phyloP scores from a whole-genome alignment of 306 rosid genomes.

The Pyrus betulifolia region DNA sequence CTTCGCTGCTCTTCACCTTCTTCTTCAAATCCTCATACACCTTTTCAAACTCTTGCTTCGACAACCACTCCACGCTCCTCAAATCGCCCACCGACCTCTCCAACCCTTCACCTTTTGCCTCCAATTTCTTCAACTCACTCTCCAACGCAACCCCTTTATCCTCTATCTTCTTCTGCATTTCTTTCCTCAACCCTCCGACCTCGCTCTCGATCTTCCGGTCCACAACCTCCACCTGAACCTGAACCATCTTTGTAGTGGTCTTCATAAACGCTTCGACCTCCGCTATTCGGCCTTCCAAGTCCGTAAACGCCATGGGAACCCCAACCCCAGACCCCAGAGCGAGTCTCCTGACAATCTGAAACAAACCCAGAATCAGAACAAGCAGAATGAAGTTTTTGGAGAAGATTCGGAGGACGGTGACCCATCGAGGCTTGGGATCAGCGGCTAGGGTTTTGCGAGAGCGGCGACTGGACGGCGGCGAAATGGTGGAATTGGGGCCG shows the following conservation, averaged over 20 bases:
- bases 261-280: constrained; percentile 63
- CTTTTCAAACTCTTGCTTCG: constrained; percentile 69
- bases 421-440: constrained; percentile 61
- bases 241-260: constrained; percentile 55
- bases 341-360: constrained; percentile 46
- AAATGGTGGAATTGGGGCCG: constrained; percentile 28
- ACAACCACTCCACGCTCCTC: constrained; percentile 50
- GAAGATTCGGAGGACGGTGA: constrained; percentile 45
- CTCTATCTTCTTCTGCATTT: constrained; percentile 43
- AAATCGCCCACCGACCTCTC: constrained; percentile 55
- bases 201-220: constrained; percentile 64
- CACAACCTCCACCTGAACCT: constrained; percentile 75
- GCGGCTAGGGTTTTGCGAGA: constrained; percentile 22
- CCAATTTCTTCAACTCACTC: constrained; percentile 46
- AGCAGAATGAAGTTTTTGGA: constrained; percentile 49
- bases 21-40: constrained; percentile 44
- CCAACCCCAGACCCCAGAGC: constrained; percentile 27
- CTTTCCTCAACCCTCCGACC: constrained; percentile 59
- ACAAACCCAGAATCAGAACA: constrained; percentile 42
- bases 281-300: constrained; percentile 66
- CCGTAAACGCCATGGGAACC: constrained; percentile 42
- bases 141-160: constrained; percentile 39
- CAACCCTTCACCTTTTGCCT: constrained; percentile 37
- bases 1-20: constrained; percentile 24
- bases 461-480: constrained; percentile 29